phyloP scores from a whole-genome alignment of 306 rosid genomes.

The Casuarina glauca region DNA sequence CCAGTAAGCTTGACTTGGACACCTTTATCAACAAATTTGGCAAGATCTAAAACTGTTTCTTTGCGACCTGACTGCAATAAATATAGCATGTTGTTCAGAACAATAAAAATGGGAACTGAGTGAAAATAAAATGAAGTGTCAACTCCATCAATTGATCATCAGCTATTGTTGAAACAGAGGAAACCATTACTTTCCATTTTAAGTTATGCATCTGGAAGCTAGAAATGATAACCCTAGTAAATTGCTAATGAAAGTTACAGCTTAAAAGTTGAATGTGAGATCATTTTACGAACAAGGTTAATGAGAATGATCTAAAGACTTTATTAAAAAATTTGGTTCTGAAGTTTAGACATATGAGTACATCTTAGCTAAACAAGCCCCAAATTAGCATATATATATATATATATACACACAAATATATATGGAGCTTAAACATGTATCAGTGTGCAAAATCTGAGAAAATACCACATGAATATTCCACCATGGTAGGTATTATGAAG shows the following conservation, averaged over 20 bases:
- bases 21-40: slow-evolving; percentile 11
- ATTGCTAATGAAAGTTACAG: background rate
- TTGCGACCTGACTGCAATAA: slow-evolving; percentile 2
- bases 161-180: background rate
- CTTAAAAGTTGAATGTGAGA: background rate
- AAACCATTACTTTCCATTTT: background rate
- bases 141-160: background rate
- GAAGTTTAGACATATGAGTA: background rate
- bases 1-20: slow-evolving; percentile 15
- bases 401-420: no score
- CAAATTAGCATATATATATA: background rate
- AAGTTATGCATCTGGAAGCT: background rate
- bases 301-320: background rate
- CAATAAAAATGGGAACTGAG: background rate
- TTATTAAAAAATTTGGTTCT: background rate
- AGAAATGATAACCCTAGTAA: background rate
- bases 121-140: no score
- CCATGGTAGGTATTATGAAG: no score
- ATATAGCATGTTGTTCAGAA: background rate
- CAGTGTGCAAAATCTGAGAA: no score
- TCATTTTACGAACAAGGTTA: background rate
- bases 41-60: slow-evolving; percentile 8
- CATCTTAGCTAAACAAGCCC: background rate
- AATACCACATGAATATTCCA: no score
- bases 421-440: no score